Conservation (phyloP, 176 grass and related monocot genomes). For the Ampelocalamus luodianensis region DNA sequence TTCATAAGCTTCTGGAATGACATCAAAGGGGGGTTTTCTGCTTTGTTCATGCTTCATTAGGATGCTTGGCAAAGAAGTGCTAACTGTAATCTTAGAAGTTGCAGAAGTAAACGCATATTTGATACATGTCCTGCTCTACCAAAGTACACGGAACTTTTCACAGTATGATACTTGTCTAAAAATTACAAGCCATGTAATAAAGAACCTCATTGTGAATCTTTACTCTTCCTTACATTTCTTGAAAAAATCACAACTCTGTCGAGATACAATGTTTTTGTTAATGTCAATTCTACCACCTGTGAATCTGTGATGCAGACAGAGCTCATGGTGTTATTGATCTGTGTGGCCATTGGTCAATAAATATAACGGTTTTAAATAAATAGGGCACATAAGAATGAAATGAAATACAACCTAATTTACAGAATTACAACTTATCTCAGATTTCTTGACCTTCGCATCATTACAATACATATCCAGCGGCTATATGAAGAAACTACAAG, state of each 20-base stretch:
- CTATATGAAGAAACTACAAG: constrained; percentile 42
- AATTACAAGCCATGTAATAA: constrained; percentile 1
- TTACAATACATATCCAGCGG: constrained; percentile 32
- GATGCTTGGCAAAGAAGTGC: not conserved
- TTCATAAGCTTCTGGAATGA: not conserved
- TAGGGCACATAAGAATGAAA: constrained; percentile 7
- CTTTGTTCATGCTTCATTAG: not conserved
- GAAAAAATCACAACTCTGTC: not conserved
- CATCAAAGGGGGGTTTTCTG: not conserved
- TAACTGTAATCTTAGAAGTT: not conserved
- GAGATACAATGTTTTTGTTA: not conserved
- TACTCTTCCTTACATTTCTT: not conserved
- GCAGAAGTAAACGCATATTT: not conserved
- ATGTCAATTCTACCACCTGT: not conserved
- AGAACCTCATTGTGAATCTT: not conserved
- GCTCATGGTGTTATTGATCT: not conserved
- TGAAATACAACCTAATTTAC: constrained; percentile 32
- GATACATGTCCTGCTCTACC: not conserved
- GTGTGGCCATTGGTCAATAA: constrained; percentile 9
- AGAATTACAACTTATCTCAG: constrained; percentile 26
- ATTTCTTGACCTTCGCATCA: constrained; percentile 32
- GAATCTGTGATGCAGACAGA: not conserved
- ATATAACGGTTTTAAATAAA: not conserved
- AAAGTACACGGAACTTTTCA: not conserved
- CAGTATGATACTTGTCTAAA: not conserved